These are phyloP conservation scores for Picea abies DNA, from an alignment of 83 land plant species.

Conservation along the genomic window DNA sequence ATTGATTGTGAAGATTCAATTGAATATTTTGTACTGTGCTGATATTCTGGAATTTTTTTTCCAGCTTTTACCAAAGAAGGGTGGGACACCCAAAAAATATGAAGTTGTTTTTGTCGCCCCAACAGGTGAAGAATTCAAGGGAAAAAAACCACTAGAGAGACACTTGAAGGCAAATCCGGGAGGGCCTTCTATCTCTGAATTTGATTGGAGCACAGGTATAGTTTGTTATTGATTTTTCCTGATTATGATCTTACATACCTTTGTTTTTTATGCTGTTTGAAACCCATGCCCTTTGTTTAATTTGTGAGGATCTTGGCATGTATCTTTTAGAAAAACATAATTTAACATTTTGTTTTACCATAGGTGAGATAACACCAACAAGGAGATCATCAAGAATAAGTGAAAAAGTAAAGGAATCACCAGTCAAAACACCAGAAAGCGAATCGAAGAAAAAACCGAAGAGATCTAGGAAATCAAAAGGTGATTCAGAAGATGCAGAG, in stretches of 20 bases:
- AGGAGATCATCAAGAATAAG: conserved; percentile 15
- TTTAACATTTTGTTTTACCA: not conserved
- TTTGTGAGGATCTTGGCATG: not conserved
- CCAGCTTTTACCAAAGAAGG: conserved; percentile 18
- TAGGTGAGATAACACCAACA: conserved; percentile 8
- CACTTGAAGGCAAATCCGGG: conserved; percentile 12
- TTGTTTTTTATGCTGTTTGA: not conserved
- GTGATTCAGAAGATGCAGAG: conserved; percentile 9
- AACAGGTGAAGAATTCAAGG: conserved; percentile 16
- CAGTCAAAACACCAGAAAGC: conserved; percentile 5
- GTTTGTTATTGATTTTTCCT: not conserved
- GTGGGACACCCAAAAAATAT: conserved; percentile 14
- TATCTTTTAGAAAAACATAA: not conserved
- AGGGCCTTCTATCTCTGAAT: conserved; percentile 16
- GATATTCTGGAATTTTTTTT: not conserved
- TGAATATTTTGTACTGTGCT: not conserved
- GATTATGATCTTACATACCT: not conserved
- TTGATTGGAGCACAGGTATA: conserved; percentile 18
- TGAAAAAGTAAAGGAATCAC: conserved; percentile 8
- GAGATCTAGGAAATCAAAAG: not conserved
- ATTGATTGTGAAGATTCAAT: too few relatives aligned
- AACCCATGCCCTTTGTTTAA: not conserved
- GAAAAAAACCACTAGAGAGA: not conserved
- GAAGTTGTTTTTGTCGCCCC: conserved; percentile 15
- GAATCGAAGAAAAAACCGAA: conserved; percentile 18